Evolutionary conservation across 179 eudicot genomes (phyloP), one percentile per base, ranked within the genome.

Genomic region (Spergularia azorica): DNA sequence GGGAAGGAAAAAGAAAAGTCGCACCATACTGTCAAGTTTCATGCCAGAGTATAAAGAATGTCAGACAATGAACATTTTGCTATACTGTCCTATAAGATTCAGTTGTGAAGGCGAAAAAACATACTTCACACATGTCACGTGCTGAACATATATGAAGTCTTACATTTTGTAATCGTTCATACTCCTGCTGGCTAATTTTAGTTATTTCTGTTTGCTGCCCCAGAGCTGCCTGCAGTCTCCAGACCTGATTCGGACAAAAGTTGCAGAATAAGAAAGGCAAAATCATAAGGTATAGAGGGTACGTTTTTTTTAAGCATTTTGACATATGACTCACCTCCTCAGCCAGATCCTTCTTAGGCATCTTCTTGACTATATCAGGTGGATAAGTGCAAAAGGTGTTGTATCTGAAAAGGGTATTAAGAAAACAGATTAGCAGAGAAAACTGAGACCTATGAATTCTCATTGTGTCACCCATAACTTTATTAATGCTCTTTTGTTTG

Each of bases 141-240:
- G 39, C 39, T 36, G 38, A 51, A 69, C 48, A 32, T 26, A 58
- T 46, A 9, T 56, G 60, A 46, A 81, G 43, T n/a, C 39, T 86
- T 90, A 93, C 98, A 86, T 90, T 86, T 85, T 92, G 96, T 73
- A 94, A 89, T 86, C 89, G 85, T 83, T 95, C 98, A 81, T 79
- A 91, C 82, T 95, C 97, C 81, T 91, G 96, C 80, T 91, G 92
- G 81, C 90, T 93, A 83, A 79, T 80, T 80, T 91, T 93, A 72
- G 93, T 92, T 83, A 91, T 91, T 80, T 93, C 97, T 38, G 92
- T 86, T 84, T 95, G 98, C 90, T 93, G 93, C 17, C 96, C 95
- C 32, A 95, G 93, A 70, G 97, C 98, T 66, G 97, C 97, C 84
- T 95, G 98, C 82, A 95, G 90, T 84, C 95, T 88, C 97, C 98